phyloP scores from a whole-genome alignment of 148 eudicot genomes.

The Suaeda aralocaspica region DNA sequence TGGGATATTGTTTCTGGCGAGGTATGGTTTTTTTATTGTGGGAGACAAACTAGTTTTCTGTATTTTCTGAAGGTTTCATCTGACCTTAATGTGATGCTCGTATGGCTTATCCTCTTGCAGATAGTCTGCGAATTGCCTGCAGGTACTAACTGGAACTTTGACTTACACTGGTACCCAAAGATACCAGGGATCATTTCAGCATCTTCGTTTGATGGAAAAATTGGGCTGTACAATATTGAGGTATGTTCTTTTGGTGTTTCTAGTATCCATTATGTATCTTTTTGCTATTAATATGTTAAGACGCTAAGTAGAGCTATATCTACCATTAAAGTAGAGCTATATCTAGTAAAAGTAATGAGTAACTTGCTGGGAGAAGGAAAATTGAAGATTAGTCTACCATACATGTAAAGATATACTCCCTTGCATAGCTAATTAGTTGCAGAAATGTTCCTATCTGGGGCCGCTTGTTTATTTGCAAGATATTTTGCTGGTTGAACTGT shows the following conservation, averaged over 20 bases:
- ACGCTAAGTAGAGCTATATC: background rate
- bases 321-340: background rate
- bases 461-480: background rate
- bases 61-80: background rate
- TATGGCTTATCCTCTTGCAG: slow-evolving; percentile 40
- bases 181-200: slow-evolving; percentile 95
- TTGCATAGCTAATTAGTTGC: background rate
- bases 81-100: slow-evolving; percentile 3
- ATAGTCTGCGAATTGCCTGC: slow-evolving; percentile 88
- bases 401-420: background rate
- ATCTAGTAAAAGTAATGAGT: background rate
- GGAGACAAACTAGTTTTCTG: background rate
- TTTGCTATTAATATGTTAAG: background rate
- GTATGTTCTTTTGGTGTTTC: slow-evolving; percentile 34
- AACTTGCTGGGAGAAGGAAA: background rate
- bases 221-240: slow-evolving; percentile 89
- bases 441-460: background rate
- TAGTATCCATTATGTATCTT: background rate
- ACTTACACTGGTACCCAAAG: slow-evolving; percentile 92
- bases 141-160: slow-evolving; percentile 92
- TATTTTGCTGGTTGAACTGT: background rate
- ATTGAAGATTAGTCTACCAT: background rate
- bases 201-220: slow-evolving; percentile 95
- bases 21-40: slow-evolving; percentile 35
- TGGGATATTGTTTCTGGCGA: slow-evolving; percentile 87